These are phyloP conservation scores for Termitomyces sp. DNA, from an alignment of 768 basidiomycete species.

Conservation along the genomic window DNA sequence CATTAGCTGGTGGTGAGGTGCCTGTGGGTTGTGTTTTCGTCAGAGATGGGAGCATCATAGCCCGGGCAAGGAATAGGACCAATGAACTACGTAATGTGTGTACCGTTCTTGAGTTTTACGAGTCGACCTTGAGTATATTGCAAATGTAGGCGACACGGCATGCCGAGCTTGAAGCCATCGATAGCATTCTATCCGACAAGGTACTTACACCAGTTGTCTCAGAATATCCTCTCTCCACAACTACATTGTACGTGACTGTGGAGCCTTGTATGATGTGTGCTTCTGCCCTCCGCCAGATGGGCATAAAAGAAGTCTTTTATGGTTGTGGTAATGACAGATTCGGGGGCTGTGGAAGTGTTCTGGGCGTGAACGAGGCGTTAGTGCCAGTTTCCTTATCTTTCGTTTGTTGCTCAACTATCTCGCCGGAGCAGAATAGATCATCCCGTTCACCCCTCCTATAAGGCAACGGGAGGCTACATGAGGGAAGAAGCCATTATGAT, in stretches of 20 bases:
- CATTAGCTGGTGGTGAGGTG: slow-evolving; percentile 81
- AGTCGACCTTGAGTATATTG: slow-evolving; percentile 3
- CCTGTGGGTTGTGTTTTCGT: slow-evolving; percentile 98
- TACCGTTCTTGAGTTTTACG: slow-evolving; percentile 1
- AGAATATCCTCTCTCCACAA: slow-evolving; percentile 67
- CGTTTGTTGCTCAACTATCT: neutral
- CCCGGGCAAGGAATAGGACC: slow-evolving; percentile 87
- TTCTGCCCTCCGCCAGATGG: slow-evolving; percentile 90
- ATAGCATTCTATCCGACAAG: slow-evolving; percentile 71
- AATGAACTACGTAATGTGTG: slow-evolving; percentile 90
- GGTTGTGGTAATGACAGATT: slow-evolving; percentile 96
- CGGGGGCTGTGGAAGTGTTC: slow-evolving; percentile 93
- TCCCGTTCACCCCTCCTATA: slow-evolving; percentile 72
- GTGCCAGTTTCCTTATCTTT: slow-evolving; percentile 20
- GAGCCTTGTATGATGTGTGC: slow-evolving; percentile 99
- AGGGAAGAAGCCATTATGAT: slow-evolving; percentile 87
- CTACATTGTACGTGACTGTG: slow-evolving; percentile 94
- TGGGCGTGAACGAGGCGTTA: slow-evolving; percentile 80
- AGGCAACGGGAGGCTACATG: slow-evolving; percentile 71
- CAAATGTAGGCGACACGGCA: slow-evolving; percentile 86
- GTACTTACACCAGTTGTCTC: slow-evolving; percentile 50
- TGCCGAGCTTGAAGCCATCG: slow-evolving; percentile 96
- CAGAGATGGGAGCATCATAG: slow-evolving; percentile 71
- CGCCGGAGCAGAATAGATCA: slow-evolving; percentile 54
- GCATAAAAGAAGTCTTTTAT: slow-evolving; percentile 87